Evolutionary conservation across 495 filamentous ascomycete genomes (phyloP), one percentile per base, ranked within the genome.

Genomic region (Lasiosphaeria ovina): DNA sequence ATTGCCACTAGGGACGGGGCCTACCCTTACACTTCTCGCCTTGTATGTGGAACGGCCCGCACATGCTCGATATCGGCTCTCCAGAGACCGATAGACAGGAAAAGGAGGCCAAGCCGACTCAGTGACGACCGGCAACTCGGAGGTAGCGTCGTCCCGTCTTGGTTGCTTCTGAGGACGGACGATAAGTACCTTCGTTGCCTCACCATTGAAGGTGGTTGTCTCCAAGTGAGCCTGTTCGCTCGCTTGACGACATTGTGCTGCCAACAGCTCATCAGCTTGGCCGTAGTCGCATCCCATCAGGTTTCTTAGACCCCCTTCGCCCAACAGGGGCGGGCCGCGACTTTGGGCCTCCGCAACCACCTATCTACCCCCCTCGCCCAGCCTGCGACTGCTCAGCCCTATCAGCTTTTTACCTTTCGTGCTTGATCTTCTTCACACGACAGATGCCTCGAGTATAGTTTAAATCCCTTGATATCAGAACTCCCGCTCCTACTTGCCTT

Each of bases 261-360:
- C 16, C 44, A 14, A 42, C 47, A 1, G 16, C 7, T 45, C n/a
- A 52, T 35, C 10, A 8, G n/a, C 9, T 7, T 6, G 9, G 31
- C 8, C 33, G 33, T 49, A 14, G 9, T 42, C 45, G 10, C 9
- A 49, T 6, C 45, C 45, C 45, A 12, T 14, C 12, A 47, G 12
- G 4, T 32, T 24, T 12, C 48, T 53, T 17, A n/a, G 38, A 33
- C 51, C 35, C n/a, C 14, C 33, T 14, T 14, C 44, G 44, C 12
- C 44, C 12, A 14, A 36, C 33, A 52, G 38, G 32, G 32, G 51
- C 33, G 51, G 51, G 51, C 51, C 51, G 34, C 51, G 38, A 7
- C 51, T 53, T 53, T 9, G 51, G 51, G 51, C 51, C 51, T 53
- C 33, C 24, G 50, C 12, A 14, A n/a, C 34, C 51, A 53, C 38